Percentiles rank a stretch among this genome's conserved stretches.
phyloP scores from a whole-genome alignment of 2,329 filamentous ascomycete species.

The Allantophomopsis cytisporea region DNA sequence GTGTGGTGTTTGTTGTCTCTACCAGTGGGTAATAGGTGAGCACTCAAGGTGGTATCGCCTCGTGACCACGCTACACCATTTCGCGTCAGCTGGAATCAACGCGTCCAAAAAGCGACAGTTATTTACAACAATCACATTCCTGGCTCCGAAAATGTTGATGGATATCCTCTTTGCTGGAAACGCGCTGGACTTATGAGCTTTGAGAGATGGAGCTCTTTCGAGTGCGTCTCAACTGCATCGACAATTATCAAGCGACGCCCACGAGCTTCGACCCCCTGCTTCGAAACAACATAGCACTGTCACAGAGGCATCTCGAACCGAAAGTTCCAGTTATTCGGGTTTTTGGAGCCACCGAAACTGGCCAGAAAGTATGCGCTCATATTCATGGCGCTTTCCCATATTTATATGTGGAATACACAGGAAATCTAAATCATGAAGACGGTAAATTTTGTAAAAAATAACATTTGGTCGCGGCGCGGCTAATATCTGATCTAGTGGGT shows the following conservation, averaged over 20 bases:
- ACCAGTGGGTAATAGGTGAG: too few relatives aligned
- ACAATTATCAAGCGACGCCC: conserved; percentile 77
- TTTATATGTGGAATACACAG: conserved; percentile 78
- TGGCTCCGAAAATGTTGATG: too few relatives aligned
- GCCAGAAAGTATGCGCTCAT: conserved; percentile 92
- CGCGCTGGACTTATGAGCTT: too few relatives aligned
- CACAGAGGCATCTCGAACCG: conserved; percentile 47
- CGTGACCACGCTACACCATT: too few relatives aligned
- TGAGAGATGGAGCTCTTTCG: conserved; percentile 62
- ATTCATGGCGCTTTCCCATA: conserved; percentile 94
- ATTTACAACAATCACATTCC: too few relatives aligned
- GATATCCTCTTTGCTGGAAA: too few relatives aligned
- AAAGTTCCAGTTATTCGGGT: conserved; percentile 78
- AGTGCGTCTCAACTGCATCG: conserved; percentile 88
- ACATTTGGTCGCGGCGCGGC: background rate
- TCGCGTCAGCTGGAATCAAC: too few relatives aligned
- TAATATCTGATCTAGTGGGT: conserved; percentile 38
- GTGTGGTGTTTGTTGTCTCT: too few relatives aligned
- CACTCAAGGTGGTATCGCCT: too few relatives aligned
- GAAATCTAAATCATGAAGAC: conserved; percentile 49
- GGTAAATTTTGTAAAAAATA: conserved; percentile 36
- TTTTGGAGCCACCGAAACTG: conserved; percentile 87
- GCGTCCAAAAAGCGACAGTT: too few relatives aligned
- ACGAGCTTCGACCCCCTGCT: conserved; percentile 72
- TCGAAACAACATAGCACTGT: conserved; percentile 46